Evolutionary conservation across 1,139 yeast genomes (phyloP).

Genomic region (Arxiozyma slooffiae): DNA sequence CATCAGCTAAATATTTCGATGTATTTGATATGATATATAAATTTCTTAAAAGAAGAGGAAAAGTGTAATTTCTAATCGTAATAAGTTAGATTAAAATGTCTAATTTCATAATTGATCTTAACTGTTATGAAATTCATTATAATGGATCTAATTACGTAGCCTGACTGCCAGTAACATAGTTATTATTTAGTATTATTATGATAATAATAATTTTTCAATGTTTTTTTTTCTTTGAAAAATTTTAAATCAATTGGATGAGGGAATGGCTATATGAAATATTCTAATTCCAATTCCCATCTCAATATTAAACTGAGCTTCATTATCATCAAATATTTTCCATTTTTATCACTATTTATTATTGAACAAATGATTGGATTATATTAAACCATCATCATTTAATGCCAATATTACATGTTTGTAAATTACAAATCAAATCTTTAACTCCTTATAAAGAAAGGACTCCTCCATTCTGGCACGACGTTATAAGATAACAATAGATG

Average conservation of each 20-base stretch:
- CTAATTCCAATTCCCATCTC: conserved; percentile 23
- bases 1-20: not conserved
- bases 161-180: too few relatives aligned
- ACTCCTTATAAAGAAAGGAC: conserved; percentile 59
- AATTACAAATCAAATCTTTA: conserved; percentile 54
- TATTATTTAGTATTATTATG: too few relatives aligned
- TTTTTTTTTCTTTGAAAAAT: not conserved
- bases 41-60: too few relatives aligned
- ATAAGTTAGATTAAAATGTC: too few relatives aligned
- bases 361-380: not conserved
- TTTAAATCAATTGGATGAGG: conserved; percentile 35
- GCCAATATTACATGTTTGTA: conserved; percentile 48
- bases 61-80: not conserved
- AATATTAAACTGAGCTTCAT: conserved; percentile 11
- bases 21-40: not conserved
- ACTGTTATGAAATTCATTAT: too few relatives aligned
- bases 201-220: conserved; percentile 17
- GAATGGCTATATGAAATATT: conserved; percentile 26
- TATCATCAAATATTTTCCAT: not conserved
- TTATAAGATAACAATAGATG: conserved; percentile 62
- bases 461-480: conserved; percentile 72
- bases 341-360: not conserved
- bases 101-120: too few relatives aligned
- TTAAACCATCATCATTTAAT: not conserved
- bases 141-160: not conserved